Evolutionary conservation across 768 basidiomycete genomes (phyloP).

Genomic region (Pleurotus pulmonarius): DNA sequence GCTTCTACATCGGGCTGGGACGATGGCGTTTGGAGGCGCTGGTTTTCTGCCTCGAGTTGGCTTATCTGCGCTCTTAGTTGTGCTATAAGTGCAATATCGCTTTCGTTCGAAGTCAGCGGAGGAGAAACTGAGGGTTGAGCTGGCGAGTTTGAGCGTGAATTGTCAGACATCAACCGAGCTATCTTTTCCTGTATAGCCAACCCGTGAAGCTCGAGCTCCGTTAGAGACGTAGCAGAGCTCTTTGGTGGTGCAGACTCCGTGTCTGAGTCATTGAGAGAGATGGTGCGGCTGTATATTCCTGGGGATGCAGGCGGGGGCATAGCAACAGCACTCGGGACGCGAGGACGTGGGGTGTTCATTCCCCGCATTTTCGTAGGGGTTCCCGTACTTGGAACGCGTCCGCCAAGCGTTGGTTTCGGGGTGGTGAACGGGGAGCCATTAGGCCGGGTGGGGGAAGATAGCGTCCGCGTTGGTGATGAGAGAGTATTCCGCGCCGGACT

Average conservation of each 20-base stretch:
- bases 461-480: slow-evolving; percentile 26
- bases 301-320: slow-evolving; percentile 84
- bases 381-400: slow-evolving; percentile 30
- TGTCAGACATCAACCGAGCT: slow-evolving; percentile 35
- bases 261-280: slow-evolving; percentile 30
- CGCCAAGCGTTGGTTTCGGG: slow-evolving; percentile 48
- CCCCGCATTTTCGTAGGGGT: slow-evolving; percentile 31
- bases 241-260: not conserved
- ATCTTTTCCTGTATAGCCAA: slow-evolving; percentile 48
- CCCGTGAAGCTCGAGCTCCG: slow-evolving; percentile 35
- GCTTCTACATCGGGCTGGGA: not conserved
- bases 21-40: not conserved
- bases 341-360: slow-evolving; percentile 56
- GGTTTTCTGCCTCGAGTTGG: not conserved
- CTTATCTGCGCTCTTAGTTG: slow-evolving; percentile 1
- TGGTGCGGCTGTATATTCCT: slow-evolving; percentile 30
- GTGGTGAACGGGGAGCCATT: slow-evolving; percentile 66
- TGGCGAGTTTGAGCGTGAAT: slow-evolving; percentile 8
- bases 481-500: slow-evolving; percentile 28
- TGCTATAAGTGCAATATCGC: not conserved
- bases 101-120: slow-evolving; percentile 9
- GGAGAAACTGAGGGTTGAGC: slow-evolving; percentile 12
- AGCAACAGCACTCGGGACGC: slow-evolving; percentile 68
- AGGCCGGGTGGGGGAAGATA: slow-evolving; percentile 39
- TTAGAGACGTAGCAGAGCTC: slow-evolving; percentile 11